Conservation (phyloP, 257 asterid species). For the Lycium ferocissimum region DNA sequence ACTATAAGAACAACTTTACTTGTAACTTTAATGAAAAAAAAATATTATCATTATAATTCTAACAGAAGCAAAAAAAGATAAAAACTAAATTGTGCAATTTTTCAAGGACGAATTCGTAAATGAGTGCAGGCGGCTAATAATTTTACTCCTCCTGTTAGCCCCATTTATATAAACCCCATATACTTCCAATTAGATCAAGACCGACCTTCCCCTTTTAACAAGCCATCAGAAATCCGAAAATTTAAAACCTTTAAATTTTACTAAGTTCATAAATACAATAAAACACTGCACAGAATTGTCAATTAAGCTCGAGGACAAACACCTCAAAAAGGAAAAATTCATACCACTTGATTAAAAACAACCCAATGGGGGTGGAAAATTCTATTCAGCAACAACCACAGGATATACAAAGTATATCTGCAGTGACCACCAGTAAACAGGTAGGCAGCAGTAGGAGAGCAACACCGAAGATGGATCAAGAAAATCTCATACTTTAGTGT, state of each 20-base stretch:
- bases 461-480: not conserved
- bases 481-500: not conserved
- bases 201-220: not conserved
- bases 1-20: too few species aligned
- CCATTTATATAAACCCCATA: not conserved
- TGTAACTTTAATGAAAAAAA: too few species aligned
- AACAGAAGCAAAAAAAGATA: too few species aligned
- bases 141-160: too few species aligned
- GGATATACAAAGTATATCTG: not conserved
- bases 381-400: not conserved
- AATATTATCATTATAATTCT: too few species aligned
- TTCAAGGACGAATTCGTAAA: too few species aligned
- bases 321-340: not conserved
- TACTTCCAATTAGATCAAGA: not conserved
- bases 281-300: not conserved
- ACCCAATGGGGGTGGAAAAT: not conserved
- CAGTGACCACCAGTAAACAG: not conserved
- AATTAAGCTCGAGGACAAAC: not conserved
- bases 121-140: too few species aligned
- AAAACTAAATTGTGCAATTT: too few species aligned
- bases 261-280: not conserved
- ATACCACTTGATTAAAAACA: conserved; percentile 5
- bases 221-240: not conserved
- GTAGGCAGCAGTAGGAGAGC: conserved; percentile 9
- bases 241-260: not conserved